Evolutionary conservation across 495 filamentous ascomycete species (phyloP).

Genomic region (Penicillium riverlandense): DNA sequence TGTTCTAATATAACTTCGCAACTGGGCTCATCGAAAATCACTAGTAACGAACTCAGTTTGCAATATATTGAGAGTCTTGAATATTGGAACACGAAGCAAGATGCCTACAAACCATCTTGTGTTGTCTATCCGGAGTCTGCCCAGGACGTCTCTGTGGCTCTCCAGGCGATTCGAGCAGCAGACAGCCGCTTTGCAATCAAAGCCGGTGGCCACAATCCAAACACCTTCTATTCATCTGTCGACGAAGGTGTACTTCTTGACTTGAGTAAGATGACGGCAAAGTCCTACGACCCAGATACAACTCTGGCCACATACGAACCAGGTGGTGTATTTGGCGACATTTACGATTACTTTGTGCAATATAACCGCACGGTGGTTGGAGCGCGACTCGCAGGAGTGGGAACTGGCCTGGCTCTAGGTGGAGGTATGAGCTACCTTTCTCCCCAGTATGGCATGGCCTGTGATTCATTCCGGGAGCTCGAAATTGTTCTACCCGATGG

Average conservation of each 20-base stretch:
- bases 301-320: constrained; percentile 26
- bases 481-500: constrained; percentile 48
- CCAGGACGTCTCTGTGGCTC: constrained; percentile 17
- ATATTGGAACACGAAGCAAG: constrained; percentile 41
- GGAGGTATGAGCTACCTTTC: constrained; percentile 30
- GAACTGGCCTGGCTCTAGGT: constrained; percentile 25
- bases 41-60: constrained; percentile 6
- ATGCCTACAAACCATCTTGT: constrained; percentile 24
- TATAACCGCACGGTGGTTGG: constrained; percentile 27
- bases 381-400: constrained; percentile 23
- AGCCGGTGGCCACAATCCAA: constrained; percentile 38
- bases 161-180: constrained; percentile 17
- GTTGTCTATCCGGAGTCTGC: constrained; percentile 21
- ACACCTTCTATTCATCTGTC: constrained; percentile 31
- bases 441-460: constrained; percentile 29
- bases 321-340: constrained; percentile 22
- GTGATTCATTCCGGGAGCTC: constrained; percentile 24
- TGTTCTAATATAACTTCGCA: constrained; percentile 16
- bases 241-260: constrained; percentile 39
- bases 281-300: constrained; percentile 21
- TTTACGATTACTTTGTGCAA: constrained; percentile 22
- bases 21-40: constrained; percentile 15
- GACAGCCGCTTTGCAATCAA: constrained; percentile 39
- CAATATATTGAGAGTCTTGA: constrained; percentile 16
- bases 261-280: constrained; percentile 19